Base-by-base conservation (phyloP, 768 basidiomycete genomes). In the Xanthoconium stramineum region DNA sequence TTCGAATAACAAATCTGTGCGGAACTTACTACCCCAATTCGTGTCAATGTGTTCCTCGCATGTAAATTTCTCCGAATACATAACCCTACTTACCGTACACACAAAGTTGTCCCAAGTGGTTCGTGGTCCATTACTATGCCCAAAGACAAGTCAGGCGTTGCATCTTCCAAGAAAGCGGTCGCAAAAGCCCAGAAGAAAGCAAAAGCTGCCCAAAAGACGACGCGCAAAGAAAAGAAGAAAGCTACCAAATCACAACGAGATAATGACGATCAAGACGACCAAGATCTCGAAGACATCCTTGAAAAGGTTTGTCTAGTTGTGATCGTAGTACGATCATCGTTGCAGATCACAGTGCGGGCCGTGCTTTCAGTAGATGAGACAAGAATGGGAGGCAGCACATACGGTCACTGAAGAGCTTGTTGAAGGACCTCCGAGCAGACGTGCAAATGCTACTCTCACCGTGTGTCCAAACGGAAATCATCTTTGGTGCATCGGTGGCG, bases 381-480 rank as follows among this genome's bases (percentile, higher is more conserved):
- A 81, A 68, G 89, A 94, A 69, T 93, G 90, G 90, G 91, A 94
- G 65, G 81, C 80, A 33, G 81, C 85, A 13, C 88, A 93, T 65
- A 83, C 78, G 3, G 89, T 91, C n/a, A 90, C 86, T 0, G 92
- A 95, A 68, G 91, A 94, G 68, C 75, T 89, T 2, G 88, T 87
- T 0, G 83, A 87, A 64, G 89, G 89, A 0, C 91, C 93, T 14
- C 93, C 93, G 0, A 86, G 85, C 47, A 76, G 89, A 47, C 80
- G 94, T 40, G 91, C 91, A 0, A 94, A 91, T 59, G 92, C 91
- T 2, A 89, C 90, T 0, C 70, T 95, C 15, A 89, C 87, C 0
- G 74, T 90, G 0, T 93, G 88, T 71, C 93, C 92, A 1, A 83
- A 78, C 52, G 89, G 89, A 43, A 88, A 86, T 58, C 81, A 92